Evolutionary conservation across 2,329 filamentous ascomycete species (phyloP).

Genomic region (Magnaporthiopsis rhizophila): DNA sequence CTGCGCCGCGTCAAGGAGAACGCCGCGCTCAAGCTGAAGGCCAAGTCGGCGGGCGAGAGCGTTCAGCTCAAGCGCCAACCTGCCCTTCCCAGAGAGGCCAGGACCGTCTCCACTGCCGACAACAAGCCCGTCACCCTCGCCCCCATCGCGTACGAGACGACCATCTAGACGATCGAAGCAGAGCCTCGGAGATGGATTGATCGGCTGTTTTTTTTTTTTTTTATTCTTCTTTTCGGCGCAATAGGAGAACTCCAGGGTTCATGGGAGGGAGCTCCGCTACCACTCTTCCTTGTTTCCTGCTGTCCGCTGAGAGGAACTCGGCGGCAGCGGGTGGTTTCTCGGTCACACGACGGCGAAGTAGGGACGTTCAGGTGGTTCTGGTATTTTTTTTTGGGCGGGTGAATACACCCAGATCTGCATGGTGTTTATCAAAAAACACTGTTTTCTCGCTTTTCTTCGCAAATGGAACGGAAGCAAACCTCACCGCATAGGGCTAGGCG

Average conservation of each 20-base stretch:
- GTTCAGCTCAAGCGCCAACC: slow-evolving; percentile 92
- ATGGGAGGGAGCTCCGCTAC: background rate
- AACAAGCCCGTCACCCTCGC: slow-evolving; percentile 19
- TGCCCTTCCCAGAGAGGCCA: slow-evolving; percentile 67
- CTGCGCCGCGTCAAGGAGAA: slow-evolving; percentile 94
- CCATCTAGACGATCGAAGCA: slow-evolving; percentile 62
- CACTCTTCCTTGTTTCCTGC: background rate
- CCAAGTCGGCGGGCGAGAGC: slow-evolving; percentile 68
- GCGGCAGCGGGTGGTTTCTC: background rate
- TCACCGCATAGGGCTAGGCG: background rate
- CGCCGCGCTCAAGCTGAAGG: slow-evolving; percentile 84
- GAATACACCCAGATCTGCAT: background rate
- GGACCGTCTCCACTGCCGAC: slow-evolving; percentile 38
- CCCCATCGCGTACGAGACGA: slow-evolving; percentile 84
- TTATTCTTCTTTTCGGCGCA: background rate
- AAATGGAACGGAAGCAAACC: background rate
- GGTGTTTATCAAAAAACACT: background rate
- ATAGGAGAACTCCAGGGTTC: background rate
- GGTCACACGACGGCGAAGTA: background rate
- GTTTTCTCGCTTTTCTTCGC: background rate
- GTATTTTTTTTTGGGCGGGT: background rate
- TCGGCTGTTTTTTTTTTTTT: background rate
- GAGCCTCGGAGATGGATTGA: background rate
- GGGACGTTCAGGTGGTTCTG: background rate
- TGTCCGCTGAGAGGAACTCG: background rate